Conservation (phyloP, 1,284 basidiomycete genomes). For the Grifola frondosa region DNA sequence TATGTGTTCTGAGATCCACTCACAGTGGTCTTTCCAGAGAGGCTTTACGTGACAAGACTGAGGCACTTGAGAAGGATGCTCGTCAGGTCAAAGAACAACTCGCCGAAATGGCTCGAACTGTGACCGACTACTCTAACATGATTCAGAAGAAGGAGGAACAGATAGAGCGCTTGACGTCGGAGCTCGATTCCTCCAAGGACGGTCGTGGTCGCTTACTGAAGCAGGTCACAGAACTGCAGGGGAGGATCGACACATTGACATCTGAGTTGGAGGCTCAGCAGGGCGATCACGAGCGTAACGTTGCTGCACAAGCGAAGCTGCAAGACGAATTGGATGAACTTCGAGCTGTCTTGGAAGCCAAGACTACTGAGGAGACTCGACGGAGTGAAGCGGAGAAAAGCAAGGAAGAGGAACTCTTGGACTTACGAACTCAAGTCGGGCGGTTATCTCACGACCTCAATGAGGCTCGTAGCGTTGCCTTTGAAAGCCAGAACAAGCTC, state of each 20-base stretch:
- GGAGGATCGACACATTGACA: constrained; percentile 66
- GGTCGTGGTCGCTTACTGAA: constrained; percentile 57
- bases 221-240: constrained; percentile 66
- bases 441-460: constrained; percentile 61
- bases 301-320: constrained; percentile 56
- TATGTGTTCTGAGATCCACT: constrained; percentile 5
- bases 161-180: constrained; percentile 56
- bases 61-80: constrained; percentile 63
- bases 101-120: constrained; percentile 73
- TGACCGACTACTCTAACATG: constrained; percentile 77
- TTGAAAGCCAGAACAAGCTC: constrained; percentile 67
- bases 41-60: constrained; percentile 55
- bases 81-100: constrained; percentile 79
- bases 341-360: constrained; percentile 78
- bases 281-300: constrained; percentile 57
- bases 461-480: constrained; percentile 53
- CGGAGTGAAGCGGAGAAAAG: constrained; percentile 84
- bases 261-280: constrained; percentile 68
- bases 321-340: constrained; percentile 87
- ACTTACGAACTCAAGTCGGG: constrained; percentile 69
- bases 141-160: constrained; percentile 81
- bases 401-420: constrained; percentile 80
- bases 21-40: constrained; percentile 47
- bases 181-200: constrained; percentile 51
- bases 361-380: constrained; percentile 83